Percentiles rank a stretch among this genome's conserved stretches.
Conservation (phyloP, 257 asterid genomes). For the Solanum habrochaites region DNA sequence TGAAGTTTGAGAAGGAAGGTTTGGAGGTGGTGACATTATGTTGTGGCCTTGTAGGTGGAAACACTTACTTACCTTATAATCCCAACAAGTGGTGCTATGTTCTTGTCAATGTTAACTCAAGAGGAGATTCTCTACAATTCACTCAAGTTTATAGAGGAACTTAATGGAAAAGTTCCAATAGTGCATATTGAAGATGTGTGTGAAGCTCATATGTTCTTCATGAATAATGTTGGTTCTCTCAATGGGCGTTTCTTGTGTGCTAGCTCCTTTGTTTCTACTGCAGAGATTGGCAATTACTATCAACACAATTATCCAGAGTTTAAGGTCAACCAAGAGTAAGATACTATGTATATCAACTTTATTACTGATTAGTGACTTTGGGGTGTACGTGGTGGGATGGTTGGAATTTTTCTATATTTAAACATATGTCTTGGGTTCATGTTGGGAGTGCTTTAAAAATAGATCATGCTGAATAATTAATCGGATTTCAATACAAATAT, state of each 20-base stretch:
- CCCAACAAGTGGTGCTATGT: background rate
- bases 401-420: too few species aligned
- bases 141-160: constrained; percentile 42
- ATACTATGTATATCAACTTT: too few species aligned
- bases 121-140: background rate
- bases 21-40: constrained; percentile 42
- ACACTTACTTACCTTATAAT: constrained; percentile 18
- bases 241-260: constrained; percentile 48
- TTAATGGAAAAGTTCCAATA: constrained; percentile 41
- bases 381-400: too few species aligned
- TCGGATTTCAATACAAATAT: too few species aligned
- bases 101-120: constrained; percentile 16
- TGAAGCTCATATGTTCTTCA: constrained; percentile 41
- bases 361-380: too few species aligned
- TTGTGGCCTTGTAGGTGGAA: constrained; percentile 56
- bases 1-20: constrained; percentile 25
- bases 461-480: too few species aligned
- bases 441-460: background rate
- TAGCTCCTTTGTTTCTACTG: constrained; percentile 19
- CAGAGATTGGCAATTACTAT: constrained; percentile 29
- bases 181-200: constrained; percentile 34
- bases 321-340: constrained; percentile 25
- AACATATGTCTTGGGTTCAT: too few species aligned
- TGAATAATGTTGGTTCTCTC: constrained; percentile 13
- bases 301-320: constrained; percentile 10